Evolutionary conservation across 169 alveolate genomes (phyloP), one percentile per base, ranked within the genome.

Genomic region (Cryptosporidium bovis): DNA sequence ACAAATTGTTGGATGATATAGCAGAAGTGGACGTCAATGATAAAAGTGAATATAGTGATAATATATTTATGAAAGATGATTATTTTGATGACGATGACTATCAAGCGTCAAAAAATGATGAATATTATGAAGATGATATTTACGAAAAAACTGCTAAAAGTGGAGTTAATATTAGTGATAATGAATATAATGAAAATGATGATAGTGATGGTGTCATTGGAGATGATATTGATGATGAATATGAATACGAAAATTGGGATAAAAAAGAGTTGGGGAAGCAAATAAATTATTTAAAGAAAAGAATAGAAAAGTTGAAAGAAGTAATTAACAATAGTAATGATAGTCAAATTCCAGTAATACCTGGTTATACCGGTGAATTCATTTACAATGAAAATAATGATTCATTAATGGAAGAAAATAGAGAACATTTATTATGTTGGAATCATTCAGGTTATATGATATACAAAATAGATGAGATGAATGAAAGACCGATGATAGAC

Each of bases 381-480:
- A 8, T 40, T 40, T 40, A 6, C 4, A 40, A 8, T 40, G 87
- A 44, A 12, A 40, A 6, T 1, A 15, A 40, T 33, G 71, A 77
- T 46, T 62, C 87, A 24, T 60, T 77, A n/a, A 77, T 58, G 44
- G 71, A 77, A 46, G 87, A 62, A 5, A 77, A 77, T 27, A 77
- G 46, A 24, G 87, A 77, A 34, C 56, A 34, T 77, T 77, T 77
- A 53, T 77, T 29, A 15, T 77, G 87, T 27, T 77, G 87, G 87
- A 77, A 77, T 40, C 87, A 77, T 20, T 60, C 69, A 10, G 87
- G 87, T 36, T 77, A 44, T 31, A 60, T 77, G 10, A 44, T 62
- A n/a, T 77, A 56, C 29, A 27, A 58, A 5, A 62, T 77, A 13
- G 87, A 77, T 60, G 87, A 77, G 2, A 40, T 40, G 48, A 60